Evolutionary conservation across 2,329 filamentous ascomycete species (phyloP), one percentile per base, ranked within the genome.

Genomic region (Helminthosporium solani): DNA sequence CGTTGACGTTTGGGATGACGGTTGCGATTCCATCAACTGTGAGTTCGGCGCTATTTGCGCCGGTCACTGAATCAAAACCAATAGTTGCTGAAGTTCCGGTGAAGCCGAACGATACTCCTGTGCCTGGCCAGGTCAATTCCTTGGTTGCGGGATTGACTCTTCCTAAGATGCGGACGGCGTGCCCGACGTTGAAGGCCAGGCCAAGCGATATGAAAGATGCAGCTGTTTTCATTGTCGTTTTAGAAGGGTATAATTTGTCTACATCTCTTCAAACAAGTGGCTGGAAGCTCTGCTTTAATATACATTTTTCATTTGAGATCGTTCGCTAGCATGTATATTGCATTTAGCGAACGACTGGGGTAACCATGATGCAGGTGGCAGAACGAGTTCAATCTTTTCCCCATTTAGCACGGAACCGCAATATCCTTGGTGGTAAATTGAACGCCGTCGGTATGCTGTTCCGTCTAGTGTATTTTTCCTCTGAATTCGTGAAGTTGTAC

Each of bases 81-180:
- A 76, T 70, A 28, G 57, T 66, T 9, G 72, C 73, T 1, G 66
- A 63, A 3, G 69, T 70, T 34, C 73, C 73, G 9, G 57, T 67
- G 49, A 75, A 75, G 1, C 60, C 63, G 45, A 75, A 75, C 0
- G 67, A 60, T 2, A 76, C 58, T 14, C 73, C 73, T 1, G 72
- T 73, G 33, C 69, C 70, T 0, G 73, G 70, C 73, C 73, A 75
- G n/a, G 70, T 74, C 16, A 75, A 60, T 53, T 75, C 68, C 36
- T 66, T 68, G 6, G 71, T 75, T 15, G 62, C 58, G 0, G 73
- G 72, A 37, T 75, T 73, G 19, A 75, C 73, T 33, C 73, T 61
- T n/a, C 71, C 72, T 11, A 74, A 46, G 18, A 52, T 56, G 2
- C 54, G 56, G 35, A 40, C 40, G 40, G 39, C 45, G 19, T 46